Percentiles rank a stretch among this genome's conserved stretches.
phyloP scores from a whole-genome alignment of 805 yeast genomes.

The Starmerella floricola region DNA sequence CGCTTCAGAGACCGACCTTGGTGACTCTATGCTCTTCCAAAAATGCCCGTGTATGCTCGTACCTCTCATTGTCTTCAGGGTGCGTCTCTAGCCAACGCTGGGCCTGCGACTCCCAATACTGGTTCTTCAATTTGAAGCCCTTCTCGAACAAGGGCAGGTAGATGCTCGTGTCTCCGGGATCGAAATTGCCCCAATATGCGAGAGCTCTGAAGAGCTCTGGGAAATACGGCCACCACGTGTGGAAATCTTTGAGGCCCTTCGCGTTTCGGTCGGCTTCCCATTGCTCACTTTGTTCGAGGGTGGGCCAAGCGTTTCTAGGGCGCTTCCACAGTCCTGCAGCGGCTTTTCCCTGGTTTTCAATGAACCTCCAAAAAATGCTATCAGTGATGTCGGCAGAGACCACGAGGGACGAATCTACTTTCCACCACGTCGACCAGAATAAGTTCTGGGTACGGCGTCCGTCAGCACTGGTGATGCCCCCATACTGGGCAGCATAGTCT shows the following conservation, averaged over 20 bases:
- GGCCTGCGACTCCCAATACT: conserved; percentile 1
- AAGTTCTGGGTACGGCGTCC: conserved; percentile 12
- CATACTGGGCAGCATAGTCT: conserved; percentile 9
- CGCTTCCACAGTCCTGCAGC: conserved; percentile 14
- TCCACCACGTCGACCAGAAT: conserved; percentile 21
- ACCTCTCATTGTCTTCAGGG: conserved; percentile 3
- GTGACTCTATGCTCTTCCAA: neutral
- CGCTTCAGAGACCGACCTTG: neutral
- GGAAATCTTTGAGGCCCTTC: conserved; percentile 7
- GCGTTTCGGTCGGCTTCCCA: conserved; percentile 13
- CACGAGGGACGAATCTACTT: conserved; percentile 14
- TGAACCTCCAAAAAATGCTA: conserved; percentile 14
- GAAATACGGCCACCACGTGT: conserved; percentile 15
- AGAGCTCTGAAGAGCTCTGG: conserved; percentile 14
- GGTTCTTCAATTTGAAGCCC: conserved; percentile 2
- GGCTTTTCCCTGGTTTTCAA: conserved; percentile 16
- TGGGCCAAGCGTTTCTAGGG: conserved; percentile 3
- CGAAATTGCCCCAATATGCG: conserved; percentile 4
- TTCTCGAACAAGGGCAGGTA: conserved; percentile 2
- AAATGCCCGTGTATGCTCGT: conserved; percentile 1
- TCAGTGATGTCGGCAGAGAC: conserved; percentile 13
- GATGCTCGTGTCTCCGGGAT: neutral
- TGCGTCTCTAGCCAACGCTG: neutral
- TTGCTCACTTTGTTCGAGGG: conserved; percentile 4
- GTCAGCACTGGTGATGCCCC: conserved; percentile 6